Base-by-base conservation (phyloP, 2,329 filamentous ascomycete genomes). In the Alternaria sp. region DNA sequence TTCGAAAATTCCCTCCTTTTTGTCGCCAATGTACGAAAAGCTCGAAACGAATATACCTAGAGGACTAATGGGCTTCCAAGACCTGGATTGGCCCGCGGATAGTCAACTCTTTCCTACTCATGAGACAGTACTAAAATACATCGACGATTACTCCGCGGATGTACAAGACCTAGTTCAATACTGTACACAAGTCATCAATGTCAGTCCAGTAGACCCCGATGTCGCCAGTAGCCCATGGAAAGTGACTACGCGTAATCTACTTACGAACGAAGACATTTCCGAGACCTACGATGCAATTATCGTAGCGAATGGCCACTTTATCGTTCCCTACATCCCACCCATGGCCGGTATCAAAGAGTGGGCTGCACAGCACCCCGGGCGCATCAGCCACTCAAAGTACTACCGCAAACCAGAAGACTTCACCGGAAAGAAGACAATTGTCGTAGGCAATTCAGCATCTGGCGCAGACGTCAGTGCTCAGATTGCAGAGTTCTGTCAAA, bases 41-140 rank as follows among this genome's bases (percentile, higher is more conserved):
- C 83, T 97, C 15, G 90, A 97, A 73, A 93, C 94, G 21, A 98
- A 98, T 77, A 93, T 97, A 51, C 92, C 93, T 0, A 88, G 91
- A 62, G 84, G 85, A 0, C 77, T 97, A 56, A 98, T 98, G 95
- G 83, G 85, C 5, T 97, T 90, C 77, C 90, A 90, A 5, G 91
- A 95, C 68, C 82, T 87, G 7, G 77, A 85, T 1, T 96, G 96
- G 73, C 85, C 87, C 0, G 73, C 84, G 2, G 85, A 88, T 12
- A 84, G 86, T 7, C 88, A 90, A 75, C 83, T 97, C 1, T 97
- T 95, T 71, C 95, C 95, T 0, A 86, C 84, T 21, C 88, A 94
- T 65, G 81, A 89, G 64, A 85, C 86, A 25, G 92, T 97, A 3
- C 86, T 91, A 65, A 78, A 87, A 21, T 97, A 97, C 75, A 83